Conservation (phyloP, 352 stramenopile genomes). For the Pythium sp. region DNA sequence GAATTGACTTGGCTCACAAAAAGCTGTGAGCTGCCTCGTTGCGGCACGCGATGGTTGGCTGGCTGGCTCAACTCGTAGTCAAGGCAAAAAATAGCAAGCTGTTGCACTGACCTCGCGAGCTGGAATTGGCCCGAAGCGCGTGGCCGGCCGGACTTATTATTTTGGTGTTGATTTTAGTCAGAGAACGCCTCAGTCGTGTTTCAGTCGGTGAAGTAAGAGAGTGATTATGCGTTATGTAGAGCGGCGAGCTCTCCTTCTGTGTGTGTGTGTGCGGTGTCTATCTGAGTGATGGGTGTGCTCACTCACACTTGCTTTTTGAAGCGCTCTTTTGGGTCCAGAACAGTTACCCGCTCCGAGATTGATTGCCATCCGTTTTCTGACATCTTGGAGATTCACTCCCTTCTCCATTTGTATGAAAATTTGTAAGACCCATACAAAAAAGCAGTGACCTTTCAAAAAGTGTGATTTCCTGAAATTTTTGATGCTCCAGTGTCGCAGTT, state of each 20-base stretch:
- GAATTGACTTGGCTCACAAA: constrained; percentile 1
- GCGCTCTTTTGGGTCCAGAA: neutral
- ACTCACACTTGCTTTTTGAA: neutral
- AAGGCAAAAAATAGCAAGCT: neutral
- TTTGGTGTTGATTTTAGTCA: neutral
- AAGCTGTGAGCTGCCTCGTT: neutral
- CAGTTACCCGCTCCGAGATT: neutral
- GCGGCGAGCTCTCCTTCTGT: neutral
- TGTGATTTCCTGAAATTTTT: constrained; percentile 1
- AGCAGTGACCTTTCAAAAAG: neutral
- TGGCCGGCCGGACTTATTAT: neutral
- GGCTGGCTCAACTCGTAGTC: neutral
- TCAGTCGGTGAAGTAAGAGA: neutral
- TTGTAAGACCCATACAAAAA: neutral
- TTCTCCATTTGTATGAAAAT: neutral
- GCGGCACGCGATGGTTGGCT: neutral
- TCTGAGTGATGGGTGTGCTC: neutral
- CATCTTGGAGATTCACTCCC: neutral
- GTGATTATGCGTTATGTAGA: neutral
- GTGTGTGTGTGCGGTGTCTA: neutral
- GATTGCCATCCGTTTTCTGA: constrained; percentile 1
- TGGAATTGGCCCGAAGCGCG: neutral
- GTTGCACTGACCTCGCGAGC: neutral
- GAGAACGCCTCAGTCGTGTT: neutral
- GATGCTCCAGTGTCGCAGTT: neutral